Evolutionary conservation across 2,329 filamentous ascomycete genomes (phyloP).

Genomic region (Gaeumannomyces sp.): DNA sequence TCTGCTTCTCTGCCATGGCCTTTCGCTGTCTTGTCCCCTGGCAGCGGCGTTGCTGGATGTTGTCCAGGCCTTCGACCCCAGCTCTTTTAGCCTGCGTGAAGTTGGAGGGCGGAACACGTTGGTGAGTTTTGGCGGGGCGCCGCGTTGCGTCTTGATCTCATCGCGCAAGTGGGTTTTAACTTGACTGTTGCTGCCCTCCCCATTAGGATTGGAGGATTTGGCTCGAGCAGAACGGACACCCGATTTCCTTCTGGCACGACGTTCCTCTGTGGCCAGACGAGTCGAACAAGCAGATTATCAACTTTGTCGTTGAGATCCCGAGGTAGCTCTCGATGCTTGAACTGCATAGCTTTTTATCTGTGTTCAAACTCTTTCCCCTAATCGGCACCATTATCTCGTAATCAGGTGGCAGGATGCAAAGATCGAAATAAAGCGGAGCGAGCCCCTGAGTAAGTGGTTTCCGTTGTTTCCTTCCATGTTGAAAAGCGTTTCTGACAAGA

Average conservation of each 20-base stretch:
- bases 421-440: background rate
- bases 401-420: background rate
- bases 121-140: too few relatives aligned
- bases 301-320: conserved; percentile 35
- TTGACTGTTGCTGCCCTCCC: too few relatives aligned
- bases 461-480: background rate
- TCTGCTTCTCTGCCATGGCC: too few relatives aligned
- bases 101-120: too few relatives aligned
- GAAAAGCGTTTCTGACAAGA: background rate
- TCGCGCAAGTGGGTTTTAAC: too few relatives aligned
- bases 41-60: too few relatives aligned
- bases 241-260: conserved; percentile 37
- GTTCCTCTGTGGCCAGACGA: conserved; percentile 32
- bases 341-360: background rate
- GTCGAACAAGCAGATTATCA: conserved; percentile 28
- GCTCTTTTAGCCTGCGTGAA: too few relatives aligned
- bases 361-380: background rate
- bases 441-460: background rate
- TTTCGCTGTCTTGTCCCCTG: too few relatives aligned
- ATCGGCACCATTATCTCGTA: background rate
- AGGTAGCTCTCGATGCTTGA: conserved; percentile 29
- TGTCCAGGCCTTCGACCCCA: too few relatives aligned
- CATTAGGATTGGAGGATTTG: conserved; percentile 32
- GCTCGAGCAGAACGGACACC: conserved; percentile 32
- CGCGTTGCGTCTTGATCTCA: too few relatives aligned